Conservation (phyloP, 1,139 yeast genomes). For the Oligophagozyma castellii region DNA sequence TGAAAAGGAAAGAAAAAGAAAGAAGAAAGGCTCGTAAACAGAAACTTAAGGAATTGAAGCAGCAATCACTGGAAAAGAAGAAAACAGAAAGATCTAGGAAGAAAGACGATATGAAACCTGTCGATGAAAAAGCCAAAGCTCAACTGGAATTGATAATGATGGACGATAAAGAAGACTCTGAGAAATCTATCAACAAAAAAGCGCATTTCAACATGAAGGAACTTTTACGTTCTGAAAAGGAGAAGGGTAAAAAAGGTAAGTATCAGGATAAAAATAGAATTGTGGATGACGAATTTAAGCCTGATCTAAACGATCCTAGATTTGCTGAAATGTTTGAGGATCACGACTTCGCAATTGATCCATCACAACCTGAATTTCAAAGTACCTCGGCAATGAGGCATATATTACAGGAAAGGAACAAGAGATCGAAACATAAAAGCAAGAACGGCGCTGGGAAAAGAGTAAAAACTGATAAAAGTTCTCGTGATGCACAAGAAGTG, state of each 20-base stretch:
- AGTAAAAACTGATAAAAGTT: background rate
- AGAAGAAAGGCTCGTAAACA: conserved; percentile 74
- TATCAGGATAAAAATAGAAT: conserved; percentile 38
- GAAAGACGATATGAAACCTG: conserved; percentile 8
- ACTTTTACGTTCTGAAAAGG: conserved; percentile 57
- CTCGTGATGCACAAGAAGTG: background rate
- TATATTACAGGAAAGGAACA: conserved; percentile 60
- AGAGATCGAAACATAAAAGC: conserved; percentile 28
- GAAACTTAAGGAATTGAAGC: conserved; percentile 46
- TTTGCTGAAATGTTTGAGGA: conserved; percentile 78
- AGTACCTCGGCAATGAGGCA: conserved; percentile 78
- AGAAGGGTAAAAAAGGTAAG: conserved; percentile 34
- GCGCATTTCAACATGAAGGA: conserved; percentile 74
- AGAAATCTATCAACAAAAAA: conserved; percentile 27
- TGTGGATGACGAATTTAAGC: conserved; percentile 49
- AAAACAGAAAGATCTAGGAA: conserved; percentile 21
- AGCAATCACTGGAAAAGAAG: conserved; percentile 31
- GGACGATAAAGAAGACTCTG: conserved; percentile 42
- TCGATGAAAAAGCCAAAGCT: conserved; percentile 36
- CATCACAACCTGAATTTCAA: conserved; percentile 78
- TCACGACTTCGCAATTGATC: conserved; percentile 86
- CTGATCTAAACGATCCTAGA: conserved; percentile 69
- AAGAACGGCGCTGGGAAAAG: conserved; percentile 5
- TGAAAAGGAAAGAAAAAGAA: conserved; percentile 83
- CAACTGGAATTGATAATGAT: conserved; percentile 71